phyloP scores from a whole-genome alignment of 2,329 filamentous ascomycete species.

The Byssochlamys sp. region DNA sequence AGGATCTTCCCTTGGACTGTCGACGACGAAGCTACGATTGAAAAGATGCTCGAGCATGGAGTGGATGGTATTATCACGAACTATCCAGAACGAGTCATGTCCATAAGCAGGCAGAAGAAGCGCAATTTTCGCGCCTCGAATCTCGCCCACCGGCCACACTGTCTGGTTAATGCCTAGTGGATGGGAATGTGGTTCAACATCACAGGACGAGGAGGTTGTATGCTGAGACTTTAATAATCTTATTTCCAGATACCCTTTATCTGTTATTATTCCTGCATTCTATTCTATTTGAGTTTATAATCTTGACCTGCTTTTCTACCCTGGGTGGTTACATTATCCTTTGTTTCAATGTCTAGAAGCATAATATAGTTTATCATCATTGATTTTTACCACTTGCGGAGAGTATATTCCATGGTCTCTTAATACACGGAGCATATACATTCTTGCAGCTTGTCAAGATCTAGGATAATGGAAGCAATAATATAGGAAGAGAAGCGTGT shows the following conservation, averaged over 20 bases:
- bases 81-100: neutral
- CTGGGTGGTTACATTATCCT: too few relatives aligned
- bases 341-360: too few relatives aligned
- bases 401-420: too few relatives aligned
- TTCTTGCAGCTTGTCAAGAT: too few relatives aligned
- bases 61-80: neutral
- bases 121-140: neutral
- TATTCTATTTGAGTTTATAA: too few relatives aligned
- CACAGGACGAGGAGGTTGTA: neutral
- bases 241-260: neutral
- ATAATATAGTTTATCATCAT: too few relatives aligned
- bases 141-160: neutral
- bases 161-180: neutral
- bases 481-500: too few relatives aligned
- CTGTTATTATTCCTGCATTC: neutral
- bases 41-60: neutral
- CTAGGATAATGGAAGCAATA: too few relatives aligned
- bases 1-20: neutral
- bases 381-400: too few relatives aligned
- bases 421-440: too few relatives aligned
- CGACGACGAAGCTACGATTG: neutral
- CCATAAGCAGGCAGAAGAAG: neutral
- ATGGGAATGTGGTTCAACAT: neutral
- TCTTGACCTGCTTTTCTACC: too few relatives aligned
- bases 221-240: too few relatives aligned